Conservation (phyloP, 495 filamentous ascomycete species). For the Neurospora cerealis region DNA sequence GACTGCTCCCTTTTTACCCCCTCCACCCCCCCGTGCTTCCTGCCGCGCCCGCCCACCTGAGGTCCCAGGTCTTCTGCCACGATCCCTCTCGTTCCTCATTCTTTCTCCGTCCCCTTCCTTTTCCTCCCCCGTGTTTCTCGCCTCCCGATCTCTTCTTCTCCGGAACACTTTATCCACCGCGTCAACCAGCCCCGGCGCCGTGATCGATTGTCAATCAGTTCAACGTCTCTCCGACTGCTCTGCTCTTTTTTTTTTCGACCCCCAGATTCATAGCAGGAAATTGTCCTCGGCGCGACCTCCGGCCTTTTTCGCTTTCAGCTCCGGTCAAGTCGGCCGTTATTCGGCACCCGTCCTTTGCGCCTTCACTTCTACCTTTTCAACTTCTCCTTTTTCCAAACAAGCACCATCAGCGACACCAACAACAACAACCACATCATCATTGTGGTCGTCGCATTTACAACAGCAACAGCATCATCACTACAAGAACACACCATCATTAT, state of each 20-base stretch:
- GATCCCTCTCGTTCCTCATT: conserved; percentile 1
- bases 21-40: conserved; percentile 19
- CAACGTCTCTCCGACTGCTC: neutral
- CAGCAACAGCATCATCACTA: neutral
- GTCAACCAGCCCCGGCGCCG: neutral
- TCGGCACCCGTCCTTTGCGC: neutral
- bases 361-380: neutral
- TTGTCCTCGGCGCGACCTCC: conserved; percentile 11
- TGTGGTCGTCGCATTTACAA: neutral
- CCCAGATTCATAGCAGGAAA: neutral
- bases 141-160: neutral
- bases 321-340: conserved; percentile 4
- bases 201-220: neutral
- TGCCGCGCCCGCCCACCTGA: conserved; percentile 5
- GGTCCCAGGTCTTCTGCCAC: conserved; percentile 3
- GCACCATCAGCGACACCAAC: neutral
- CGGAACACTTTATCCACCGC: neutral
- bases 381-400: neutral
- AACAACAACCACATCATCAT: neutral
- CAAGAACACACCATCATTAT: neutral
- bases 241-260: neutral
- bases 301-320: conserved; percentile 5
- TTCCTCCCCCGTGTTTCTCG: neutral
- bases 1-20: conserved; percentile 24
- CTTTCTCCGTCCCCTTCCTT: neutral